These are phyloP conservation scores for Haematococcus sp. DNA, from an alignment of 139 green algal species.

Conservation along the genomic window DNA sequence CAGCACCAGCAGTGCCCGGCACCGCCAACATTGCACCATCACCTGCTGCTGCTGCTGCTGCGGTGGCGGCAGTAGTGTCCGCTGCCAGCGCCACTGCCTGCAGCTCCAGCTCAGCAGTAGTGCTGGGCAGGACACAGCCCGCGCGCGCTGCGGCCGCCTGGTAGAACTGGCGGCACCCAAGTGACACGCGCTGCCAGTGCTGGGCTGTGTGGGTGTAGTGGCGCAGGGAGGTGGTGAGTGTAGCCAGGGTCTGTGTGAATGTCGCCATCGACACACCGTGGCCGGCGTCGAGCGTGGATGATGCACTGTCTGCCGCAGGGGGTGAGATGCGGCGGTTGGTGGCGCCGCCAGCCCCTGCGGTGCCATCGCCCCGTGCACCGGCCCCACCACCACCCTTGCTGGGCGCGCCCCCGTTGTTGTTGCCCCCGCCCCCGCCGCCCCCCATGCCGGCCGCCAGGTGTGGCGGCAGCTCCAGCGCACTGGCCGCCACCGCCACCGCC, in stretches of 20 bases:
- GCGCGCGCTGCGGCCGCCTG: background rate
- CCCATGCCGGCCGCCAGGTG: too few relatives aligned
- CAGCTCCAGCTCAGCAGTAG: background rate
- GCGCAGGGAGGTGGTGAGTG: slow-evolving; percentile 9
- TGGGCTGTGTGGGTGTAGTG: background rate
- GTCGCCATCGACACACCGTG: background rate
- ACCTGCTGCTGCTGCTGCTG: background rate
- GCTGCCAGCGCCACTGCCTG: too few relatives aligned
- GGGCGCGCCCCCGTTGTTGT: too few relatives aligned
- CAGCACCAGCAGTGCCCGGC: background rate
- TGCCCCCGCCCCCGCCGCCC: too few relatives aligned
- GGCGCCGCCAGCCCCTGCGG: too few relatives aligned
- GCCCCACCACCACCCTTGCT: too few relatives aligned
- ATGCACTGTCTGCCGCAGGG: background rate
- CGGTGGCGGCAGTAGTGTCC: background rate
- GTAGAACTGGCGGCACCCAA: background rate
- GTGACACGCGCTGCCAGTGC: background rate
- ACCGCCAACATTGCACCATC: too few relatives aligned
- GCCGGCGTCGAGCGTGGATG: background rate
- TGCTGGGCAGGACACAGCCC: background rate
- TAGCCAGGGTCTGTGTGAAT: background rate
- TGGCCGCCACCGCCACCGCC: too few relatives aligned
- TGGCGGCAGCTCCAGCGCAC: too few relatives aligned
- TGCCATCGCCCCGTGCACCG: too few relatives aligned
- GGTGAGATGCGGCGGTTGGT: too few relatives aligned